Percentiles rank a stretch among this genome's conserved stretches.
Conservation (phyloP, 208 protist species). For the Leishmania aethiopica region DNA sequence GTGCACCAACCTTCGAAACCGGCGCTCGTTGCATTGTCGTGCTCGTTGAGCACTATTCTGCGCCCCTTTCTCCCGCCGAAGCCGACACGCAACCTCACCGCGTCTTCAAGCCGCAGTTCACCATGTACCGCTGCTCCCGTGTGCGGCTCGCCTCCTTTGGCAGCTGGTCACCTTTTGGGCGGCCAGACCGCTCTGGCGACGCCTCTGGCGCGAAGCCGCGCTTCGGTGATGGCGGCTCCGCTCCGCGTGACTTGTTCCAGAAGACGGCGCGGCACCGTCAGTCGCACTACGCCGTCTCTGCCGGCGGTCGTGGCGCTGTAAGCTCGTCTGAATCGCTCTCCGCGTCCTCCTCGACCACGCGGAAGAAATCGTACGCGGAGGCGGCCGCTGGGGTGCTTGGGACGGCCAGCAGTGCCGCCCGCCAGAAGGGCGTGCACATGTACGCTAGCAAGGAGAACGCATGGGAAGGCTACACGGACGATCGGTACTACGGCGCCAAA, state of each 20-base stretch:
- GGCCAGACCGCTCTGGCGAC: slow-evolving; percentile 24
- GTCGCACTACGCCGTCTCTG: slow-evolving; percentile 31
- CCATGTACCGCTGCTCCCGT: slow-evolving; percentile 23
- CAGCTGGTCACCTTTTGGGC: slow-evolving; percentile 30
- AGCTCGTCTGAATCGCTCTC: not conserved
- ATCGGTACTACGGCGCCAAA: slow-evolving; percentile 83
- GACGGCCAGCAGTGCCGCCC: slow-evolving; percentile 14
- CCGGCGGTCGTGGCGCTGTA: slow-evolving; percentile 11
- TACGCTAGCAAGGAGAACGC: slow-evolving; percentile 92
- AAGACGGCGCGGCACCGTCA: slow-evolving; percentile 27
- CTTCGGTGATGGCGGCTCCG: slow-evolving; percentile 27
- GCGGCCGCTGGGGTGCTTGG: slow-evolving; percentile 31
- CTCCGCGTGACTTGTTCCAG: slow-evolving; percentile 30
- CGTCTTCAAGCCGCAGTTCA: not conserved
- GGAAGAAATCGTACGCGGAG: slow-evolving; percentile 35
- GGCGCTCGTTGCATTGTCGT: not conserved
- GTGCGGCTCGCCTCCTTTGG: slow-evolving; percentile 2
- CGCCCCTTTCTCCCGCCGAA: not conserved
- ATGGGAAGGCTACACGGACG: slow-evolving; percentile 80
- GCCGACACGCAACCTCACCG: not conserved
- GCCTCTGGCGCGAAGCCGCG: slow-evolving; percentile 12
- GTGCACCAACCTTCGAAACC: not conserved
- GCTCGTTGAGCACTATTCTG: not conserved
- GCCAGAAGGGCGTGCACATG: slow-evolving; percentile 65
- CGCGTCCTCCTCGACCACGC: not conserved